Base-by-base conservation (phyloP, 2,329 filamentous ascomycete genomes). In the Beauveria sp. region DNA sequence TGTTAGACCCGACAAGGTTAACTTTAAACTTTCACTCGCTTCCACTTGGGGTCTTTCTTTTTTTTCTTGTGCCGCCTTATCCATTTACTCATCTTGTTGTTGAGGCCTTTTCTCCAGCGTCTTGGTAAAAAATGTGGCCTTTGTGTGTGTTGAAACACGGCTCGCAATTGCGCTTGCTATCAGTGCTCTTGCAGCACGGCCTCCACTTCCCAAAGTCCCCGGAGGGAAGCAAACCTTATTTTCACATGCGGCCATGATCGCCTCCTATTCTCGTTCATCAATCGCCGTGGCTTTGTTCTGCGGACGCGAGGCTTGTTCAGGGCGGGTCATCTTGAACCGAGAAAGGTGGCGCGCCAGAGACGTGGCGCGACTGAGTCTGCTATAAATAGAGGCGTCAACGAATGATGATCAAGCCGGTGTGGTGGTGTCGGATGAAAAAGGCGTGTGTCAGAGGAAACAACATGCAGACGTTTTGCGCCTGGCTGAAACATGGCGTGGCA, bases 11-110 rank as follows among this genome's bases (percentile, higher is more conserved):
- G 20, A 16, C 45, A 58, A 58, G 54, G 54, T 57, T 48, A 54
- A 61, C 24, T 54, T 61, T 60, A 52, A 49, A 58, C 50, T 63
- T 56, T 45, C 24, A 42, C 34, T 58, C 45, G 20, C 28, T 49
- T 49, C 28, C 51, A 40, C n/a, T 38, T 14, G 34, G 12, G 31
- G 14, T 16, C 16, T 59, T 34, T 42, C 52, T 3, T 43, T 3
- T 54, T 61, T n/a, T 56, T 51, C 31, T 3, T 34, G 31, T 34
- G 31, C 31, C 40, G 16, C 60, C 28, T 52, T 49, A 52, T 48
- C 46, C 51, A 51, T 52, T 52, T 34, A 18, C 16, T 16, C 22
- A 26, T 18, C 24, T 28, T 18, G 4, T 22, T 26, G 46, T 49
- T 26, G 24, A 28, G 16, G 20, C 12, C 16, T 22, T 31, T 49